Conservation (phyloP, 1,284 basidiomycete genomes). For the Coniferiporia weirii region DNA sequence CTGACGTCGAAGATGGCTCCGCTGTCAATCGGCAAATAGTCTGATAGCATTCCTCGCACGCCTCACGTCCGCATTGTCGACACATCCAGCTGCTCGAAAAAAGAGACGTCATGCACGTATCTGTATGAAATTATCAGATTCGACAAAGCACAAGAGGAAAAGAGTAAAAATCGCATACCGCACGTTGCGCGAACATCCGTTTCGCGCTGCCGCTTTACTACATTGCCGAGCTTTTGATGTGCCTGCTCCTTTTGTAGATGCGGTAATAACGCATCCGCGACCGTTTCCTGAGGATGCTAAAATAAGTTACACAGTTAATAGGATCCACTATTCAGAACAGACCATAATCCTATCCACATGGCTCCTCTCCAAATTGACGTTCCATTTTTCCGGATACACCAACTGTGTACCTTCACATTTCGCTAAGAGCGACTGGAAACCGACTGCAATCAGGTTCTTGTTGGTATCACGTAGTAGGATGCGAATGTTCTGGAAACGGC, state of each 20-base stretch:
- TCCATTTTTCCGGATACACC: constrained; percentile 66
- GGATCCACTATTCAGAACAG: too few species aligned
- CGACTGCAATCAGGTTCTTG: constrained; percentile 54
- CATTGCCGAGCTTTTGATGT: constrained; percentile 56
- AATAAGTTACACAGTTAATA: background rate
- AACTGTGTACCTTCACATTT: constrained; percentile 52
- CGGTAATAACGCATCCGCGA: constrained; percentile 66
- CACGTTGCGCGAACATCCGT: constrained; percentile 78
- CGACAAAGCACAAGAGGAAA: background rate
- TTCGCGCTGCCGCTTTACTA: constrained; percentile 70
- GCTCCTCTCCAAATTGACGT: constrained; percentile 41
- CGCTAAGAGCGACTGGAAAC: constrained; percentile 51
- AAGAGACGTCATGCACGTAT: constrained; percentile 89
- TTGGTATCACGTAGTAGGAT: constrained; percentile 61
- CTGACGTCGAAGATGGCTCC: constrained; percentile 42
- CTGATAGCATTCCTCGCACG: constrained; percentile 78
- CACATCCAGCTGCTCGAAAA: constrained; percentile 91
- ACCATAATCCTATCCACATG: constrained; percentile 60
- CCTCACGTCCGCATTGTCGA: constrained; percentile 82
- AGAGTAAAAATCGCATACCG: constrained; percentile 45
- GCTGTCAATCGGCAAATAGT: constrained; percentile 62
- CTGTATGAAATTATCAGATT: constrained; percentile 33
- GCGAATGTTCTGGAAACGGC: constrained; percentile 73
- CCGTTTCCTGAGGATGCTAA: constrained; percentile 42
- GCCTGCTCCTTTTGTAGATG: constrained; percentile 63